Conservation (phyloP, 2,329 filamentous ascomycete genomes). For the Lanzia echinophila region DNA sequence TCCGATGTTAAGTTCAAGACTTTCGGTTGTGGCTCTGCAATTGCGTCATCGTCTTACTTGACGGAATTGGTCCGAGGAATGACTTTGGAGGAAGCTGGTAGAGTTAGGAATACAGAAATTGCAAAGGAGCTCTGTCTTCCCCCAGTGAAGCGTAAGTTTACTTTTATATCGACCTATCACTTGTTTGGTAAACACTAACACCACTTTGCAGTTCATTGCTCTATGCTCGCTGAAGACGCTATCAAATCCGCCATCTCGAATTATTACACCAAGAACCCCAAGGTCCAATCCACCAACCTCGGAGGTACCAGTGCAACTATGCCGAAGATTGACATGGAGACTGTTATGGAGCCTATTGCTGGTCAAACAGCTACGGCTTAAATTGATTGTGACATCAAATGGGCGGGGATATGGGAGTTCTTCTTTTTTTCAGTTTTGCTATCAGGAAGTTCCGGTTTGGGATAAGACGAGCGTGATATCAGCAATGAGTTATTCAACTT, state of each 20-base stretch:
- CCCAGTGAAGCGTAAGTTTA: slow-evolving; percentile 71
- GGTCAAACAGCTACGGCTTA: slow-evolving; percentile 21
- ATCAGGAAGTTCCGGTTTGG: not conserved
- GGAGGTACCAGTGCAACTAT: slow-evolving; percentile 66
- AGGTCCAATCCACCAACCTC: slow-evolving; percentile 65
- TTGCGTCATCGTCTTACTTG: slow-evolving; percentile 89
- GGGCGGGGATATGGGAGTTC: not conserved
- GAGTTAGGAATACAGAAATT: slow-evolving; percentile 96
- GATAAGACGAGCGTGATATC: not conserved
- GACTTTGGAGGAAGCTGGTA: slow-evolving; percentile 87
- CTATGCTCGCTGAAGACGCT: slow-evolving; percentile 85
- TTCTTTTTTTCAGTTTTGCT: not conserved
- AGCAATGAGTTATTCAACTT: not conserved
- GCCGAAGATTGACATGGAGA: slow-evolving; percentile 57
- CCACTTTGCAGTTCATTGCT: slow-evolving; percentile 65
- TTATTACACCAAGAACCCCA: slow-evolving; percentile 87
- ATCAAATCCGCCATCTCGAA: slow-evolving; percentile 89
- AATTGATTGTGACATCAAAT: not conserved
- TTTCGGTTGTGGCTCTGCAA: slow-evolving; percentile 89
- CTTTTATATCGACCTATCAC: not conserved
- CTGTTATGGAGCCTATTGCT: slow-evolving; percentile 37
- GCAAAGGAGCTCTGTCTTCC: slow-evolving; percentile 90
- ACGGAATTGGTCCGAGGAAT: slow-evolving; percentile 94
- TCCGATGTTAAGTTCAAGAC: slow-evolving; percentile 98
- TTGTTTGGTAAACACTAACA: slow-evolving; percentile 23